Evolutionary conservation across 2,329 filamentous ascomycete genomes (phyloP), one percentile per base, ranked within the genome.

Genomic region (Diaporthe velutina): DNA sequence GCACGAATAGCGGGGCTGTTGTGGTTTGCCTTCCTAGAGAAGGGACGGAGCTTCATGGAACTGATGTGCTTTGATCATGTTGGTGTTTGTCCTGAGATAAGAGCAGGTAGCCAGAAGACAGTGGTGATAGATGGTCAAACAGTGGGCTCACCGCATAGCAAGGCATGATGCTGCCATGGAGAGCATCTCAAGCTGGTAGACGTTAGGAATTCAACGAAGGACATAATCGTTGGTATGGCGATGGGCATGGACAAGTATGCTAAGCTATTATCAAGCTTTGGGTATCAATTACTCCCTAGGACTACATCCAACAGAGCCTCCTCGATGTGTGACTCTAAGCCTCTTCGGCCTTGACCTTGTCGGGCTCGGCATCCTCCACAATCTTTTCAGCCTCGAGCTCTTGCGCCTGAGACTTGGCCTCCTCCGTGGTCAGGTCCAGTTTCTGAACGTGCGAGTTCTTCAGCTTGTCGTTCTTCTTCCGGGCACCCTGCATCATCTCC

Each of bases 401-500:
- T 30, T 67, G 71, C 2, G 61, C 45, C 72, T 74, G 57, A 30
- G 57, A 28, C 45, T 72, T 66, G 30, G 52, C 71, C 38, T 66
- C 30, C 48, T 61, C 71, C 35, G 52, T 75, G 38, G 64, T 70
- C 71, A 70, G 54, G 42, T 50, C 42, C 52, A 33, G 52, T 35
- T 38, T 70, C 57, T 35, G 48, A 9, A 66, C 54, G n/a, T 73
- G 54, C 28, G 71, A 57, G 33, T 48, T 48, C 70, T 71, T 73
- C 12, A 58, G 25, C 52, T 75, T 75, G 9, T 70, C 35, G 38
- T 75, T 75, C 73, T 75, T 75, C 52, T 75, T 75, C 33, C 60
- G 58, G 25, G 45, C 64, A 28, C 73, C 77, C 78, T 85, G 85
- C 79, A 85, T 83, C 75, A 84, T 84, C 79, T 86, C 88, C 80